phyloP scores from a whole-genome alignment of 768 basidiomycete genomes.

The Tremella fuciformis region DNA sequence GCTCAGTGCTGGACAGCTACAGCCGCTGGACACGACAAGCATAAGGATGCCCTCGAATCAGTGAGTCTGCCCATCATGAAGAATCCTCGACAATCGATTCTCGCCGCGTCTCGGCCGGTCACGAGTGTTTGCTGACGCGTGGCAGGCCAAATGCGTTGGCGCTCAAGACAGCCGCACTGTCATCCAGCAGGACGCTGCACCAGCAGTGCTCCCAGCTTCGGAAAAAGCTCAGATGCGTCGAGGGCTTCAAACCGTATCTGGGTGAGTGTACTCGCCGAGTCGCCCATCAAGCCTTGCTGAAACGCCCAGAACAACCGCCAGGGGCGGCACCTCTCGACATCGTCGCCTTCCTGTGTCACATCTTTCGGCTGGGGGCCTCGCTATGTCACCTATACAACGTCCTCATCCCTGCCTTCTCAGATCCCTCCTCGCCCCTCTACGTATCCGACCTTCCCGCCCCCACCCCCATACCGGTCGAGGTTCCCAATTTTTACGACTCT shows the following conservation, averaged over 20 bases:
- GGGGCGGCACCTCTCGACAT: constrained; percentile 61
- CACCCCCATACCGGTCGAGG: constrained; percentile 37
- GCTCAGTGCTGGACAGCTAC: constrained; percentile 28
- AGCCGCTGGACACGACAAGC: constrained; percentile 40
- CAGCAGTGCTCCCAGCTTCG: constrained; percentile 44
- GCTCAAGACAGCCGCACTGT: constrained; percentile 49
- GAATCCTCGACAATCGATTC: neutral
- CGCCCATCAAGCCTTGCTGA: constrained; percentile 1
- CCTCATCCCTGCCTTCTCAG: constrained; percentile 56
- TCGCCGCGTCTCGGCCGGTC: neutral
- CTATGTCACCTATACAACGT: constrained; percentile 96
- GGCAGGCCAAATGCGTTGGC: constrained; percentile 48
- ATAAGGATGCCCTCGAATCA: constrained; percentile 48
- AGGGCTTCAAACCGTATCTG: constrained; percentile 44
- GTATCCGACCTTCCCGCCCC: constrained; percentile 20
- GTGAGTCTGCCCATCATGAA: constrained; percentile 21
- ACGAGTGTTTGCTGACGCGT: constrained; percentile 8
- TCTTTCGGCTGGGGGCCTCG: constrained; percentile 85
- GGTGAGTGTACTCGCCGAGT: constrained; percentile 25
- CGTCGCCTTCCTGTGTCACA: constrained; percentile 90
- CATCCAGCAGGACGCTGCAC: constrained; percentile 44
- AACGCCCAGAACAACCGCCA: constrained; percentile 34
- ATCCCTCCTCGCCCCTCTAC: constrained; percentile 28
- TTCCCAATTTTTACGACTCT: constrained; percentile 39
- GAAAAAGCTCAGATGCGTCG: constrained; percentile 40